Percentiles rank a stretch among this genome's conserved stretches.
These are phyloP conservation scores for Tetrahymena elliotti DNA, from an alignment of 73 alveolate genomes.

Conservation along the genomic window DNA sequence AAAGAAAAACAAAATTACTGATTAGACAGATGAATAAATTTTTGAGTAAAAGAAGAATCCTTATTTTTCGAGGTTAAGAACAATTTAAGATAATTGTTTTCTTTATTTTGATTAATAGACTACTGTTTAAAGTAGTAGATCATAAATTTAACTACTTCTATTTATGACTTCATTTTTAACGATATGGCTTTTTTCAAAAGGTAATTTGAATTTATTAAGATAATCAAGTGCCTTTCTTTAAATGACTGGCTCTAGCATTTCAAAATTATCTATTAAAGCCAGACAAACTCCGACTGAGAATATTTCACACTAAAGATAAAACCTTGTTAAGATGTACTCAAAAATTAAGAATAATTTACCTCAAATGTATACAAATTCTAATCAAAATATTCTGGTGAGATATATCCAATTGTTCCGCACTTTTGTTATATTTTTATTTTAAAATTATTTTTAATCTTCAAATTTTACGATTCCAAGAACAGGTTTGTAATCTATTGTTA, in stretches of 20 bases:
- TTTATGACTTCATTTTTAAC: background rate
- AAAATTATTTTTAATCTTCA: background rate
- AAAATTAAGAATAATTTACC: background rate
- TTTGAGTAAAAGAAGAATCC: background rate
- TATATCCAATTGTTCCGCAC: background rate
- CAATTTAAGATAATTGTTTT: background rate
- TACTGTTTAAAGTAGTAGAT: background rate
- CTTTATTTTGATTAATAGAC: background rate
- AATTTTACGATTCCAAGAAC: background rate
- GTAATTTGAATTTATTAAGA: background rate
- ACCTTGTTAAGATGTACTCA: no score
- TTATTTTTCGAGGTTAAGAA: background rate
- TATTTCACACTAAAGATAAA: background rate
- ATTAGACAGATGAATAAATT: no score
- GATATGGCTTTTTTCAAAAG: background rate
- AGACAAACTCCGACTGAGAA: background rate
- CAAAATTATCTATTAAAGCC: background rate
- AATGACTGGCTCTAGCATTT: background rate
- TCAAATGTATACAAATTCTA: background rate
- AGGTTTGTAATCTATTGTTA: background rate
- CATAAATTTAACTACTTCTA: background rate
- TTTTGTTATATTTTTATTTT: no score
- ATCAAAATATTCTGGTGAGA: background rate
- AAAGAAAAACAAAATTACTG: background rate
- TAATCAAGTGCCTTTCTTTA: background rate